Base-by-base conservation (phyloP, 495 filamentous ascomycete genomes). In the Cairneyella variabilis region DNA sequence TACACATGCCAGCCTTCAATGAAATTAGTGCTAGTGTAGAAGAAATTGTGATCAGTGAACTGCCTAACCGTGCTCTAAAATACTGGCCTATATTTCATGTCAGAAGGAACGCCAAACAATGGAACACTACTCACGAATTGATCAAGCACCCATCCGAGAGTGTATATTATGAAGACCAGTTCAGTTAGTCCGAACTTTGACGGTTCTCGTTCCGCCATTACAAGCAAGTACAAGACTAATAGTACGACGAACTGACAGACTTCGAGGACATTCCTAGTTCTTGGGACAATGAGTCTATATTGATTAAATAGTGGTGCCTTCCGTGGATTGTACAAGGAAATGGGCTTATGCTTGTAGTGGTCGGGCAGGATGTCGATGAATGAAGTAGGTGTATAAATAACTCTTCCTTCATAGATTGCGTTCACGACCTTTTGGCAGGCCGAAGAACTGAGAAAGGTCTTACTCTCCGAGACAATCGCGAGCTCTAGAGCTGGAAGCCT, bases 361-460 rank as follows among this genome's bases (percentile, higher is more conserved):
- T 89, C 85, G 2, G 85, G 84, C 46, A 89, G 71, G 25, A 89
- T 80, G 61, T 88, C 83, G 43, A 88, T 74, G 67, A 83, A 88
- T 16, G 75, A 76, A 0, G 79, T 80, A 0, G 85, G 85, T 8
- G 85, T 88, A 62, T 89, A 89, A 26, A 87, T 76, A 37, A 89
- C 69, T 16, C 80, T 69, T 9, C 85, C 85, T 21, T 78, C 73
- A 52, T 85, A 86, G 43, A 89, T 84, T 48, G 84, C 83, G 53
- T 84, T 79, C 56, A 88, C 77, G 61, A 88, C 78, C 67, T 80
- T 84, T 58, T 84, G 81, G 59, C 82, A 86, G n/a, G 83, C 77
- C 12, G 83, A 80, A 42, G 78, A 79, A 66, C 78, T 82, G 20
- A 88, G 69, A 49, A 89, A 86, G 34, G 73, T 61, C 57, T 85